Evolutionary conservation across 2,329 filamentous ascomycete genomes (phyloP).

Genomic region (Metarhizium robertsii): DNA sequence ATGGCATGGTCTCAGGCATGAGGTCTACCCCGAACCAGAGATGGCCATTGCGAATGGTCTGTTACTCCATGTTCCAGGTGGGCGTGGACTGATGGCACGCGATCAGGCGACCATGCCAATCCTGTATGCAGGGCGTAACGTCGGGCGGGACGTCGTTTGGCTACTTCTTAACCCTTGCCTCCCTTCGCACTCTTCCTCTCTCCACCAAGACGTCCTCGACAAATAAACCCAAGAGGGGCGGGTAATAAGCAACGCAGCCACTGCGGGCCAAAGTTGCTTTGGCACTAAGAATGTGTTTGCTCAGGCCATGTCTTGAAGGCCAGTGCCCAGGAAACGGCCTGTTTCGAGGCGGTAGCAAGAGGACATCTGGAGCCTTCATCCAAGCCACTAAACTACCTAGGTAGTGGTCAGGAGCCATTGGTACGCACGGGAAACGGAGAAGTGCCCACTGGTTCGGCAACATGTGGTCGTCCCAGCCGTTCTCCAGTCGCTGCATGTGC

Average conservation of each 20-base stretch:
- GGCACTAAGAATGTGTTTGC: background rate
- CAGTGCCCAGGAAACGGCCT: too few species aligned
- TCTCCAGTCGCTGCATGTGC: too few species aligned
- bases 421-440: too few species aligned
- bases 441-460: too few species aligned
- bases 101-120: background rate
- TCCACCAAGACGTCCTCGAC: background rate
- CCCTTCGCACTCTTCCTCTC: background rate
- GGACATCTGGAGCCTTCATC: too few species aligned
- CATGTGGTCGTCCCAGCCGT: too few species aligned
- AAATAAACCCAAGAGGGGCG: background rate
- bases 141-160: background rate
- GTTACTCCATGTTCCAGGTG: background rate
- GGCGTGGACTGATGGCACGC: background rate
- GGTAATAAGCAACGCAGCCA: background rate
- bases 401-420: too few species aligned
- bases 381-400: too few species aligned
- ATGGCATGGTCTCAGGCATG: background rate
- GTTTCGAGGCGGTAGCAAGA: too few species aligned
- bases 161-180: background rate
- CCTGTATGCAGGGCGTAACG: background rate
- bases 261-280: background rate
- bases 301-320: too few species aligned
- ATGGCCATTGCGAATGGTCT: background rate
- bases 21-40: background rate